Evolutionary conservation across 345 rosid genomes (phyloP), one percentile per base, ranked within the genome.

Genomic region (Rhodomyrtus tomentosa): DNA sequence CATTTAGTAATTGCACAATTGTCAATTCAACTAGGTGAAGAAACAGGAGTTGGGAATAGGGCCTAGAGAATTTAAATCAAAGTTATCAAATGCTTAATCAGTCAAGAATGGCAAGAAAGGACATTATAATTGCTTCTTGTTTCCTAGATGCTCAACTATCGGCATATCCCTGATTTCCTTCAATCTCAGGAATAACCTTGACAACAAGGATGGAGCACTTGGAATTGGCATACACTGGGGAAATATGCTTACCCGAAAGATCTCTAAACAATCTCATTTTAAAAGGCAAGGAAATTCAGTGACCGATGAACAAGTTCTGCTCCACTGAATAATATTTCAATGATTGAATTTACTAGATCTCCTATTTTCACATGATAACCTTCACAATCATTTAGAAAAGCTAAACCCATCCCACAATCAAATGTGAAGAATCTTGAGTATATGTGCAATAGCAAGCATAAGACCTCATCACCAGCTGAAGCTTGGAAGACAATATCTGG

Each of bases 381-480:
- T 36, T 68, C 76, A 36, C 45, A 4, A 68, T 8, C 25, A 18
- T 36, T 68, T 36, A 68, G 76, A 68, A 55, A 55, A 55, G 58
- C 76, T 36, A 68, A 68, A 68, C 76, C 76, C 76, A 68, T 32
- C 76, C 24, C 21, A 29, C 24, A 18, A 18, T 68, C 76, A 29
- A 15, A 36, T 36, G 45, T 68, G 76, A 68, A 68, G 76, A 68
- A 32, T 68, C 76, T 18, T 32, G 76, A 18, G 76, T 36, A 7
- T 68, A 36, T 68, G 3, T 68, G 79, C 45, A 16, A 68, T 36
- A 81, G 58, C 58, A 16, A 81, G 83, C 42, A 9, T 68, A 85
- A 80, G 79, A 95, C 98, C 99, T 95, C 98, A 32, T 91, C 94
- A 50, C 99, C 99, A 59, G 98, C 98, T 72, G 99, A 94, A 88